Conservation (phyloP, 352 stramenopile genomes). For the Phytophthora capsici region DNA sequence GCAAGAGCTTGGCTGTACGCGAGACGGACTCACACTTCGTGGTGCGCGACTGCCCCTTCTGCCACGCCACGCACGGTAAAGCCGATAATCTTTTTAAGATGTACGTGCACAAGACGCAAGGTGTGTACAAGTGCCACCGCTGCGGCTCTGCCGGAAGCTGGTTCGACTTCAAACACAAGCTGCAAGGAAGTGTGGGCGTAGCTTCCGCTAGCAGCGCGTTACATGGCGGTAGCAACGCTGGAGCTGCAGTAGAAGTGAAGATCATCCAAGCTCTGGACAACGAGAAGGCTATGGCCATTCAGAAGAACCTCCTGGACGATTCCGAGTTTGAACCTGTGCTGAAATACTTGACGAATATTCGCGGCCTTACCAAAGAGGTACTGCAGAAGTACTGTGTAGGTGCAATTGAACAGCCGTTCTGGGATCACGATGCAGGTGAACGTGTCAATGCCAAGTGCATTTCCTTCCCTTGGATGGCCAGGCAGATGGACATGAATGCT, state of each 20-base stretch:
- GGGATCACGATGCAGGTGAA: slow-evolving; percentile 56
- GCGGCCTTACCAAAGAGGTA: slow-evolving; percentile 72
- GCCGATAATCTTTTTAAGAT: slow-evolving; percentile 92
- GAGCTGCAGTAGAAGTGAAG: slow-evolving; percentile 45
- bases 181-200: slow-evolving; percentile 64
- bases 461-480: slow-evolving; percentile 97
- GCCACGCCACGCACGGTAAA: slow-evolving; percentile 81
- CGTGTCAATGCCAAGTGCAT: slow-evolving; percentile 84
- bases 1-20: slow-evolving; percentile 67
- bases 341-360: slow-evolving; percentile 72
- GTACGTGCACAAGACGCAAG: slow-evolving; percentile 88
- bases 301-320: slow-evolving; percentile 82
- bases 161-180: slow-evolving; percentile 91
- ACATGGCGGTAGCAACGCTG: slow-evolving; percentile 32
- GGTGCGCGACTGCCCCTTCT: slow-evolving; percentile 89
- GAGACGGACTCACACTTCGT: slow-evolving; percentile 84
- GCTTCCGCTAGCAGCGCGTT: slow-evolving; percentile 48
- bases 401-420: slow-evolving; percentile 88
- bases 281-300: slow-evolving; percentile 83
- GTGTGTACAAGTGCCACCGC: slow-evolving; percentile 92
- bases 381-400: slow-evolving; percentile 91
- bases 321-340: slow-evolving; percentile 66
- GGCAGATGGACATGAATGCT: slow-evolving; percentile 72
- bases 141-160: slow-evolving; percentile 86
- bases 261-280: slow-evolving; percentile 86